phyloP scores from a whole-genome alignment of 2,329 filamentous ascomycete genomes.

The Alternaria longipes region DNA sequence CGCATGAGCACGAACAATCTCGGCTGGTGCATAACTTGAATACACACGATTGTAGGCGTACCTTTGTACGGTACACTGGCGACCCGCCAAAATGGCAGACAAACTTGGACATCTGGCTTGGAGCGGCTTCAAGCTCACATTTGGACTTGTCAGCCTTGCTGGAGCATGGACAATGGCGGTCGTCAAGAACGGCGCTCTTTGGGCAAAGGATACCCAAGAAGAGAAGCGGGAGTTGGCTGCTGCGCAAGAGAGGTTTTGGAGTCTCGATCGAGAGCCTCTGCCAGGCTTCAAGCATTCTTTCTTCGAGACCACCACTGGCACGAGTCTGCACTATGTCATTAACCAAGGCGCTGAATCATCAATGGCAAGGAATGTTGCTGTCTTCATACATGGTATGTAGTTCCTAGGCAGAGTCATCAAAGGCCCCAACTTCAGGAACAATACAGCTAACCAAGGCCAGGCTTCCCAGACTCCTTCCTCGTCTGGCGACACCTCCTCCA shows the following conservation, averaged over 20 bases:
- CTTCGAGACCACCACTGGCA: slow-evolving; percentile 58
- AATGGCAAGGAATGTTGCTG: slow-evolving; percentile 54
- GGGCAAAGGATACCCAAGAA: slow-evolving; percentile 35
- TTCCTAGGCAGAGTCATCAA: neutral
- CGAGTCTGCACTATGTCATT: slow-evolving; percentile 65
- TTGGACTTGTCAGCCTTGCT: slow-evolving; percentile 41
- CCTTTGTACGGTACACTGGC: neutral
- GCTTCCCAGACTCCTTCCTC: slow-evolving; percentile 67
- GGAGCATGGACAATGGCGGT: slow-evolving; percentile 32
- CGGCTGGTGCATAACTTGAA: neutral
- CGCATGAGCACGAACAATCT: neutral
- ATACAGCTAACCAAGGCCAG: slow-evolving; percentile 16
- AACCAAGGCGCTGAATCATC: slow-evolving; percentile 33
- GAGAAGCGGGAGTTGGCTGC: slow-evolving; percentile 30
- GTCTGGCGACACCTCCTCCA: slow-evolving; percentile 62
- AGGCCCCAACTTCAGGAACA: neutral
- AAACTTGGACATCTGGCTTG: slow-evolving; percentile 32
- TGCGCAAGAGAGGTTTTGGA: slow-evolving; percentile 65
- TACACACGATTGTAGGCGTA: neutral
- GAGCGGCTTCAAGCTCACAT: slow-evolving; percentile 41
- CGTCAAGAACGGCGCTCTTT: slow-evolving; percentile 40
- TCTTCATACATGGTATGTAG: slow-evolving; percentile 62
- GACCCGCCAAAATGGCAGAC: slow-evolving; percentile 8
- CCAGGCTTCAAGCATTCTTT: slow-evolving; percentile 62
- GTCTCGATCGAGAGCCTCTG: slow-evolving; percentile 58